Conservation (phyloP, 257 asterid genomes). For the Handroanthus guayacan region DNA sequence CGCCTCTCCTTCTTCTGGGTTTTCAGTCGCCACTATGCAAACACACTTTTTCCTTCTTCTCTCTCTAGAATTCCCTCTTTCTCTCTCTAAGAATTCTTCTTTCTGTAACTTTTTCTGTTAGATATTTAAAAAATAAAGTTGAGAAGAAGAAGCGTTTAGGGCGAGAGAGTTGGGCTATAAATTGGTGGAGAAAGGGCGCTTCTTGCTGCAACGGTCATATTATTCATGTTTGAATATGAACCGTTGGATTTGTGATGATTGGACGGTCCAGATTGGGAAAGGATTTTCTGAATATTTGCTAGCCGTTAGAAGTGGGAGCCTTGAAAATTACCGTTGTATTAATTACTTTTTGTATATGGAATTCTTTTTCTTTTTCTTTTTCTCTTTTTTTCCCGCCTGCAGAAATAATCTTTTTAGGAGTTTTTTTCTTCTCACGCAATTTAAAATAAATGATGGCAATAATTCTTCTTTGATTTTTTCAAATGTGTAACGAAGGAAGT, state of each 20-base stretch:
- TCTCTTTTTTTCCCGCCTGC: not conserved
- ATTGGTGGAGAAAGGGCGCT: constrained; percentile 22
- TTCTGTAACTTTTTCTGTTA: not conserved
- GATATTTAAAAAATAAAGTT: not conserved
- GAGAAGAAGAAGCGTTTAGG: constrained; percentile 10
- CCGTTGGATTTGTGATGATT: constrained; percentile 46
- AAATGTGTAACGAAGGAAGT: too few species aligned
- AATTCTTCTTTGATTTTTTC: not conserved
- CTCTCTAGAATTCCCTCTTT: not conserved
- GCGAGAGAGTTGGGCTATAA: constrained; percentile 18
- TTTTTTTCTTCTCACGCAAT: not conserved
- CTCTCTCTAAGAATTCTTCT: not conserved
- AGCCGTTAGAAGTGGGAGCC: constrained; percentile 49
- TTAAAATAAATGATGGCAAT: not conserved
- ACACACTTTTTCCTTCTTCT: not conserved
- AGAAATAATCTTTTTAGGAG: not conserved
- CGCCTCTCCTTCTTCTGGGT: constrained; percentile 59
- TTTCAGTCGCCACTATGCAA: constrained; percentile 71
- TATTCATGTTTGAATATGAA: constrained; percentile 25
- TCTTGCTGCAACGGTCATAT: constrained; percentile 61
- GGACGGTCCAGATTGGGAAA: constrained; percentile 41
- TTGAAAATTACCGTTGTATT: constrained; percentile 38
- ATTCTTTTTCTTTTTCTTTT: not conserved
- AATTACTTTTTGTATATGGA: constrained; percentile 11
- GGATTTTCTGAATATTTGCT: constrained; percentile 34